These are phyloP conservation scores for Obelidium mucronatum DNA, from an alignment of 192 early-diverging fungal genomes.

Conservation along the genomic window DNA sequence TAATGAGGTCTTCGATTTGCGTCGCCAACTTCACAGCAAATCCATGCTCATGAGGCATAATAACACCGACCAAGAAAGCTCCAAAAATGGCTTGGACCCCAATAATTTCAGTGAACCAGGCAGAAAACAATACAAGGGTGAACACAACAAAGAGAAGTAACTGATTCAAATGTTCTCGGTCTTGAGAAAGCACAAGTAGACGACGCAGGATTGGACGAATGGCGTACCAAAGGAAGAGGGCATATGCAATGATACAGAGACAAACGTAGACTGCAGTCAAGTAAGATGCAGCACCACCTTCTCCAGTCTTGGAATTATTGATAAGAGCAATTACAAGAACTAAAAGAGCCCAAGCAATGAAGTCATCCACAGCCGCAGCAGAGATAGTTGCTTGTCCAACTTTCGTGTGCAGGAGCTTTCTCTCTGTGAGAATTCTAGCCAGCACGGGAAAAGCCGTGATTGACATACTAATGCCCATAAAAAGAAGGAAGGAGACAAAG, in stretches of 20 bases:
- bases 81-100: constrained; percentile 96
- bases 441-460: constrained; percentile 94
- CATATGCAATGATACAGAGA: constrained; percentile 68
- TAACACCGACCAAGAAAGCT: constrained; percentile 85
- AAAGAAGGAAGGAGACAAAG: constrained; percentile 80
- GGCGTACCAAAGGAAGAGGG: constrained; percentile 70
- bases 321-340: constrained; percentile 73
- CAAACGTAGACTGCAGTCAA: constrained; percentile 83
- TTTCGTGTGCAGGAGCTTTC: constrained; percentile 66
- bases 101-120: constrained; percentile 52
- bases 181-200: constrained; percentile 17
- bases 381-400: constrained; percentile 77
- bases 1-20: constrained; percentile 89
- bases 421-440: constrained; percentile 88
- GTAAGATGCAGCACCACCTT: neutral
- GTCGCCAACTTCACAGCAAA: constrained; percentile 86
- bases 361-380: constrained; percentile 81
- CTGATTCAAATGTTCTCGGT: constrained; percentile 39
- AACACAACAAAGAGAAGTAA: constrained; percentile 77
- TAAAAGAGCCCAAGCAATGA: constrained; percentile 75
- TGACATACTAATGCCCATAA: constrained; percentile 85
- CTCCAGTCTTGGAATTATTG: constrained; percentile 71
- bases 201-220: constrained; percentile 67
- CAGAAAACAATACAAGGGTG: constrained; percentile 68
- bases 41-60: constrained; percentile 87